Evolutionary conservation across 768 basidiomycete species (phyloP).

Genomic region (Brasilioporus rufonigricans): DNA sequence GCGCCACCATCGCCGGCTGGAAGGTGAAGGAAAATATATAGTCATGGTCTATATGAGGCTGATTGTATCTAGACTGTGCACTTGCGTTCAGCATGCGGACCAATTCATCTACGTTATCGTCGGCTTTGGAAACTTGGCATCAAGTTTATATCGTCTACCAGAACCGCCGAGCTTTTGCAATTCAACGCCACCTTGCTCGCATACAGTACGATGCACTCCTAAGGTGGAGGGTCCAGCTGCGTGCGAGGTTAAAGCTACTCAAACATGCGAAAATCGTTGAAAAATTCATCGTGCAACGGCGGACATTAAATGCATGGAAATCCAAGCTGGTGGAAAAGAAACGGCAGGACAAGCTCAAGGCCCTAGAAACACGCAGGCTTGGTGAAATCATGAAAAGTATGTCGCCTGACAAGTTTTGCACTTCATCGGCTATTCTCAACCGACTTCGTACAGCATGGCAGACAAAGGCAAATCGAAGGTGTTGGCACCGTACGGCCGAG

Average conservation of each 20-base stretch:
- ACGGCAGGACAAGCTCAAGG: conserved; percentile 44
- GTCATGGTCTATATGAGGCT: conserved; percentile 3
- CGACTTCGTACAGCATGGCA: conserved; percentile 46
- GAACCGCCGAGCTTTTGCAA: conserved; percentile 47
- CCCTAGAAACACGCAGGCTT: conserved; percentile 40
- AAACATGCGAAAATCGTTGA: conserved; percentile 56
- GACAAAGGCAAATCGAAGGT: conserved; percentile 35
- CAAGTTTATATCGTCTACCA: conserved; percentile 41
- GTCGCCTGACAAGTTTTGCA: conserved; percentile 25
- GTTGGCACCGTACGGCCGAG: conserved; percentile 45
- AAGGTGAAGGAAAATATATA: conserved; percentile 40
- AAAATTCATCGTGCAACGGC: conserved; percentile 48
- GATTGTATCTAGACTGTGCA: conserved; percentile 42
- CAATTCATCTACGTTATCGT: conserved; percentile 37
- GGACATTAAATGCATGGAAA: conserved; percentile 49
- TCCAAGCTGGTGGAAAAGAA: conserved; percentile 42
- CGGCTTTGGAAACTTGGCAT: conserved; percentile 47
- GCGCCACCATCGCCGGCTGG: conserved; percentile 36
- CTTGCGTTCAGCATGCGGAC: conserved; percentile 47
- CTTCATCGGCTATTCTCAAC: conserved; percentile 4
- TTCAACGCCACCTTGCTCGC: conserved; percentile 34
- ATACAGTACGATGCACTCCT: conserved; percentile 46
- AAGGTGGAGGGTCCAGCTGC: conserved; percentile 55
- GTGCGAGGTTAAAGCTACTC: conserved; percentile 44
- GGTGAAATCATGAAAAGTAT: conserved; percentile 26